Evolutionary conservation across 345 rosid species (phyloP).

Genomic region (Carallia pectinifolia): DNA sequence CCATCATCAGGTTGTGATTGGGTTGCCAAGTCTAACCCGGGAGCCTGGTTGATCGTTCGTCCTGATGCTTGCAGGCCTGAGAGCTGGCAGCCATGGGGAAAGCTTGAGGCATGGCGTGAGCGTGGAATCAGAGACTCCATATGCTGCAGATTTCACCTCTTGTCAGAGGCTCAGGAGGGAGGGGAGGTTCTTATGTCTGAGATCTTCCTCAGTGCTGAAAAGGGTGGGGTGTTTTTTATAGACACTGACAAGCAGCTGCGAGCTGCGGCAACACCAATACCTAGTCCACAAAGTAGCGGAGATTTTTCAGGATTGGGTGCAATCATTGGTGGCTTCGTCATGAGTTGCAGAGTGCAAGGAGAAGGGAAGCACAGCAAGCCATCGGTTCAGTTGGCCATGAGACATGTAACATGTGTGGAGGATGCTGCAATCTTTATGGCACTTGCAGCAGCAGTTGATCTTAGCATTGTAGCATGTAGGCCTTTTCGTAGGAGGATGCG

Average conservation of each 20-base stretch:
- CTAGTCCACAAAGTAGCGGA: conserved; percentile 93
- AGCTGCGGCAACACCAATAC: conserved; percentile 60
- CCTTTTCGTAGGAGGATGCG: conserved; percentile 71
- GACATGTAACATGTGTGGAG: conserved; percentile 88
- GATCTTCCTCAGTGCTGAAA: conserved; percentile 75
- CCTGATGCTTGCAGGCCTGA: conserved; percentile 77
- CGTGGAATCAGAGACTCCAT: conserved; percentile 85
- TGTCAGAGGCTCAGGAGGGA: conserved; percentile 71
- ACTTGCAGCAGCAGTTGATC: conserved; percentile 92
- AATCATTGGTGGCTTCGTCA: conserved; percentile 67
- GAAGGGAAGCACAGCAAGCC: conserved; percentile 91
- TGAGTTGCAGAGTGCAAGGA: conserved; percentile 91
- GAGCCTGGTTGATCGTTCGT: conserved; percentile 90
- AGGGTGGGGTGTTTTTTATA: conserved; percentile 86
- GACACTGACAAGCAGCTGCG: conserved; percentile 77
- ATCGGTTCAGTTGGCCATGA: conserved; percentile 74
- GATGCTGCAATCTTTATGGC: conserved; percentile 98
- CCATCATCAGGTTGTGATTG: conserved; percentile 96
- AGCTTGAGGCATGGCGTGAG: conserved; percentile 95
- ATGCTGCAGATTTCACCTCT: conserved; percentile 81
- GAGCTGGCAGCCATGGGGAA: conserved; percentile 99
- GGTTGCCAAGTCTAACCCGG: conserved; percentile 97
- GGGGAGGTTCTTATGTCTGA: conserved; percentile 85
- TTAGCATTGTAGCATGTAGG: conserved; percentile 88
- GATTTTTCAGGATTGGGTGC: conserved; percentile 71